Evolutionary conservation across 2,329 filamentous ascomycete genomes (phyloP), one percentile per base, ranked within the genome.

Genomic region (Cercospora janseana): DNA sequence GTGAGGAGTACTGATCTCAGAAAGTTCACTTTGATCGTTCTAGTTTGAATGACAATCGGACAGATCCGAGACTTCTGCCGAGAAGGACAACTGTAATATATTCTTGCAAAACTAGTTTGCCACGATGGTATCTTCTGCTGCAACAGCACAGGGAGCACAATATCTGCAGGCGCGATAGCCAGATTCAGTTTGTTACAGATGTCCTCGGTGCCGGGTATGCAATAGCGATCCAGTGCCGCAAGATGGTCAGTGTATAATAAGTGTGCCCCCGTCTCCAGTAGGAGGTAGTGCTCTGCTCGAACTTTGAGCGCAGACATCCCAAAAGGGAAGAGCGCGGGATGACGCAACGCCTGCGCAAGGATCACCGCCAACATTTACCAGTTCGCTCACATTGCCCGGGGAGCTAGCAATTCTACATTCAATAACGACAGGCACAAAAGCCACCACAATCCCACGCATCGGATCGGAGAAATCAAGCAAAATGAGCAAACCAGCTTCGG

Each of bases 1-100:
- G 64, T 73, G 67, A 66, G 59, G 56, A 52, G 4, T 35, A 58
- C 26, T 16, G 55, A 46, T 5, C 18, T 29, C 10, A 55, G 4
- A 18, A 57, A 44, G 37, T 49, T 51, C 32, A 55, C 42, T 27
- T 42, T 55, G 38, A 20, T 51, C 12, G 54, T 49, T 10, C 9
- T 29, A 44, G 49, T 24, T 24, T 16, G 12, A 8, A 21, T 13
- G 6, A 10, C 18, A 12, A 34, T 27, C 15, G 24, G 12, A 26
- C 12, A 21, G 16, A 10, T 10, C 10, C 10, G 15, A 15, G 12
- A 15, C 10, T 3, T 2, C 35, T 15, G 27, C 5, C 13, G 7
- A 15, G 10, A 38, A 23, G 49, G 29, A 18, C 27, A 43, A 15
- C n/a, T 24, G n/a, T 8, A 13, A 7, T 26, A 13, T 3, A 26